Conservation (phyloP, 1,139 yeast genomes). For the Sugiyamaella grinbergsii region DNA sequence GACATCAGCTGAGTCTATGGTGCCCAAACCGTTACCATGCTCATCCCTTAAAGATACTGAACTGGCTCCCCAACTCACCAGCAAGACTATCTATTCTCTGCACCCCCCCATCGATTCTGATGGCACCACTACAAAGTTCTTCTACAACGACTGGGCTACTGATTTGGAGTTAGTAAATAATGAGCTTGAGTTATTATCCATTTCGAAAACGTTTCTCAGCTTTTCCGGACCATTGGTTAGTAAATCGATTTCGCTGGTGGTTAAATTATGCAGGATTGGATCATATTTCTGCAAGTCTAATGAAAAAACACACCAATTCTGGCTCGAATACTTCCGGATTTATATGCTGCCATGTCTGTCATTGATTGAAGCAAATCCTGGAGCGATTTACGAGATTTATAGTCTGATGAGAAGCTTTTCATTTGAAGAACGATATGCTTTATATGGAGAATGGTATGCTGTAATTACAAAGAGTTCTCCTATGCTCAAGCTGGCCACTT, state of each 20-base stretch:
- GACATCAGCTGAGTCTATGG: slow-evolving; percentile 6
- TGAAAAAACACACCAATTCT: slow-evolving; percentile 36
- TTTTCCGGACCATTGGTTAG: slow-evolving; percentile 64
- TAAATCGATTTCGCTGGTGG: slow-evolving; percentile 51
- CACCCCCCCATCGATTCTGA: slow-evolving; percentile 25
- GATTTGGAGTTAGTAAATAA: slow-evolving; percentile 46
- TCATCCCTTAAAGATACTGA: slow-evolving; percentile 25
- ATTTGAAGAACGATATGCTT: slow-evolving; percentile 66
- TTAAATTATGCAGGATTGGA: slow-evolving; percentile 65
- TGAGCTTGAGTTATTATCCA: slow-evolving; percentile 50
- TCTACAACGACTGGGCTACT: slow-evolving; percentile 55
- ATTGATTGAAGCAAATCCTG: slow-evolving; percentile 60
- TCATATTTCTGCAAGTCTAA: slow-evolving; percentile 37
- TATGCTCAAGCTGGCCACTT: slow-evolving; percentile 62
- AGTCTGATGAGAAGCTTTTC: slow-evolving; percentile 57
- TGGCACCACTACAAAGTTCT: slow-evolving; percentile 47
- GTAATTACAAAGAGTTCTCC: slow-evolving; percentile 57
- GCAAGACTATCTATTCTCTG: not conserved
- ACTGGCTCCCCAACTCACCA: slow-evolving; percentile 22
- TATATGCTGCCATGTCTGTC: slow-evolving; percentile 71
- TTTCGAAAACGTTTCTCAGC: slow-evolving; percentile 54
- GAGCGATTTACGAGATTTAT: slow-evolving; percentile 63
- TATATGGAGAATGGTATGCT: slow-evolving; percentile 81
- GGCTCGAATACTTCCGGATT: slow-evolving; percentile 68
- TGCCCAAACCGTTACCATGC: slow-evolving; percentile 26